Base-by-base conservation (phyloP, 1,284 basidiomycete species). In the Ganoderma lingzhi region DNA sequence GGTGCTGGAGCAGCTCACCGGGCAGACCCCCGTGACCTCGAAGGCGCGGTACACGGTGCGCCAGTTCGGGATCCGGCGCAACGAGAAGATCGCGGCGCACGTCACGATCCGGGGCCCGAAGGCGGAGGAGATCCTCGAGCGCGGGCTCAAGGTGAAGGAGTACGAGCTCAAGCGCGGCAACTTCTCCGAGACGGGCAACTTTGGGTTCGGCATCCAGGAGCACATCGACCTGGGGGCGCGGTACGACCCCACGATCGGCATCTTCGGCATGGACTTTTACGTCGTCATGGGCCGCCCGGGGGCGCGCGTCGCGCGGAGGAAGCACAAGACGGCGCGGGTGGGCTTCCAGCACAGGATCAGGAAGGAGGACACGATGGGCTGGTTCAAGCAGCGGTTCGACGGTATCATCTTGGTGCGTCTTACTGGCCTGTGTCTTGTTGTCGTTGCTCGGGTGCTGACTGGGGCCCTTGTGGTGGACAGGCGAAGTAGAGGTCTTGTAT, bases 21-120 rank as follows among this genome's bases (percentile, higher is more conserved):
- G 97, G 80, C 97, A 99, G 89, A 96, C 97, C 70, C n/a, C 98
- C 80, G 97, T 99, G 78, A 98, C 97, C 78, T 98, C 96, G 84
- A 99, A 99, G 90, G 97, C 97, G 74, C 96, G 97, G 78, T 99
- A 98, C 94, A 99, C 98, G 79, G 96, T 99, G 84, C 96, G 97
- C 80, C 95, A 95, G 70, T 99, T 99, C 87, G 94, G 96, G 83
- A 99, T 99, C 88, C 95, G 98, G 83, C 95, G 97, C 88, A 99
- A 99, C 90, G 98, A 99, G 87, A 99, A 99, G 92, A 99, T 99
- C 81, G 98, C 98, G 68, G 95, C 94, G 78, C 97, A 99, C 87
- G 97, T 99, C 81, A 99, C 97, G 81, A 98, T 99, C 86, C 96
- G 97, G 77, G 97, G 97, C 63, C 97, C 97, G 79, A 99, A 99